Conservation (phyloP, 345 rosid species). For the Rhizophora apiculata region DNA sequence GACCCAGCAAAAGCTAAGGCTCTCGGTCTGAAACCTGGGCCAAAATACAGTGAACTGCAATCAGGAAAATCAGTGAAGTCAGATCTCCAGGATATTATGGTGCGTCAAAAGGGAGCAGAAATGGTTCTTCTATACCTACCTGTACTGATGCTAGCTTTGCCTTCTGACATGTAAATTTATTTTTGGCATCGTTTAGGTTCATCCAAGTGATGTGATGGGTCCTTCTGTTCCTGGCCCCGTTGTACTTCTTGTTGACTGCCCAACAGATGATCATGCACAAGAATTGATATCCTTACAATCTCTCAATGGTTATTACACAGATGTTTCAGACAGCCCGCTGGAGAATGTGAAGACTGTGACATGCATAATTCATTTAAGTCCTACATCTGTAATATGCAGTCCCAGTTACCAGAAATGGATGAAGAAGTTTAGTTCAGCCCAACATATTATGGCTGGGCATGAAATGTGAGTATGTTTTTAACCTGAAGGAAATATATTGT, state of each 20-base stretch:
- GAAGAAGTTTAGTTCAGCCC: constrained; percentile 62
- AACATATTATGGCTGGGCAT: constrained; percentile 90
- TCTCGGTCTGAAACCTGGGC: constrained; percentile 82
- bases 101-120: constrained; percentile 25
- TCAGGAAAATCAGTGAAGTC: constrained; percentile 83
- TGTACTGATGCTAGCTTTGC: background rate
- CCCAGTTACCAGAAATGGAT: constrained; percentile 72
- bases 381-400: constrained; percentile 55
- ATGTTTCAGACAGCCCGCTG: constrained; percentile 17
- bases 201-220: constrained; percentile 96
- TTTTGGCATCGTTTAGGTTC: constrained; percentile 47
- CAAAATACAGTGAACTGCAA: constrained; percentile 71
- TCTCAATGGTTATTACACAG: constrained; percentile 51
- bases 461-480: constrained; percentile 47
- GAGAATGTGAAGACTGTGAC: constrained; percentile 49
- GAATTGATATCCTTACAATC: constrained; percentile 48
- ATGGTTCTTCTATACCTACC: background rate
- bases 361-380: constrained; percentile 84
- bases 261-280: constrained; percentile 58
- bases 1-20: constrained; percentile 73
- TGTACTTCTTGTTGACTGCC: constrained; percentile 87
- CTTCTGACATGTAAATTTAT: constrained; percentile 6
- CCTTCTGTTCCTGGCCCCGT: constrained; percentile 91
- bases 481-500: background rate
- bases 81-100: constrained; percentile 59